These are phyloP conservation scores for Lathyrus oleraceus DNA, from an alignment of 306 rosid species.

Conservation along the genomic window DNA sequence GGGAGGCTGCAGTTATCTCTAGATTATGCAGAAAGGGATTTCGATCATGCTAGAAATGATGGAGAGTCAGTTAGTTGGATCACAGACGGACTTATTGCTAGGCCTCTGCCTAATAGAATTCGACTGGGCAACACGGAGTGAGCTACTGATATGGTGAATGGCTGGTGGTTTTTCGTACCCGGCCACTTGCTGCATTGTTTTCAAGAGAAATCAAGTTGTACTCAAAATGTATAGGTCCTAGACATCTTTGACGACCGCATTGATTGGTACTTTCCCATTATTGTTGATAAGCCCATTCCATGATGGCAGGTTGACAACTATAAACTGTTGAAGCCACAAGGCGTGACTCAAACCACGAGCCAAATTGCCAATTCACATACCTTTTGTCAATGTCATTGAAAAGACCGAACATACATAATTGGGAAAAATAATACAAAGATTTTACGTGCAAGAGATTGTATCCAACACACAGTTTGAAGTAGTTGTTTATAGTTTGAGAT, in stretches of 20 bases:
- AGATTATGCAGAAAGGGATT: slow-evolving; percentile 77
- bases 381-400: too few relatives aligned
- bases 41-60: slow-evolving; percentile 66
- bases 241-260: background rate
- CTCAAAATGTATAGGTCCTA: background rate
- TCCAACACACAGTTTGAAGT: too few relatives aligned
- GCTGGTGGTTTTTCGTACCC: slow-evolving; percentile 30
- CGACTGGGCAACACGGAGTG: slow-evolving; percentile 34
- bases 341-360: too few relatives aligned
- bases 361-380: too few relatives aligned
- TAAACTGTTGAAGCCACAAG: too few relatives aligned
- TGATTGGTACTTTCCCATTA: slow-evolving; percentile 28
- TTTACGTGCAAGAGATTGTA: too few relatives aligned
- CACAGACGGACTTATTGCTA: slow-evolving; percentile 79
- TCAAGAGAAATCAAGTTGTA: slow-evolving; percentile 21
- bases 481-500: too few relatives aligned
- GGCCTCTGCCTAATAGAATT: slow-evolving; percentile 77
- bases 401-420: too few relatives aligned
- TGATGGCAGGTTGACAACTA: too few relatives aligned
- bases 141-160: slow-evolving; percentile 34
- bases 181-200: slow-evolving; percentile 25
- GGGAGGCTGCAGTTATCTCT: too few relatives aligned
- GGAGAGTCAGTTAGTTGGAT: slow-evolving; percentile 75
- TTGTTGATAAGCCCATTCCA: too few relatives aligned
- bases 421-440: too few relatives aligned